A percentile compares a stretch with the other conserved stretches of the same genome.
These are phyloP conservation scores for Pleurotus cornucopiae DNA, from an alignment of 768 basidiomycete genomes.

Conservation along the genomic window DNA sequence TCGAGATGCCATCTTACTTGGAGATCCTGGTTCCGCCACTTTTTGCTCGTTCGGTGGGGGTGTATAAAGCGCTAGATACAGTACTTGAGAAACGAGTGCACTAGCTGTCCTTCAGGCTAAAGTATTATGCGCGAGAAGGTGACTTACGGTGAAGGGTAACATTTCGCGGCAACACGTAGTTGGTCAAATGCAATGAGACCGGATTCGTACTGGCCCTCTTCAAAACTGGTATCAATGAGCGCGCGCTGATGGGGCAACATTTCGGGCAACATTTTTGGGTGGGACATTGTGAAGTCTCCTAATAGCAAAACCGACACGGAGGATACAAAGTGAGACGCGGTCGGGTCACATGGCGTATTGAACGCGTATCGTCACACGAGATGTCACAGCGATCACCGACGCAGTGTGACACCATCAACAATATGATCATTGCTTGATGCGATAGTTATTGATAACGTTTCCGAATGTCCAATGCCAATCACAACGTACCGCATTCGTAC, in stretches of 20 bases:
- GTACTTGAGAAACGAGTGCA: conserved; percentile 59
- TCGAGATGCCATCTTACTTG: conserved; percentile 42
- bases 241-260: conserved; percentile 45
- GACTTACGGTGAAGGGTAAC: conserved; percentile 57
- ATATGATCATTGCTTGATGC: neutral
- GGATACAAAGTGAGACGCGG: neutral
- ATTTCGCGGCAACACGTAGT: conserved; percentile 42
- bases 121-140: neutral
- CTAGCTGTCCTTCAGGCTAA: conserved; percentile 25
- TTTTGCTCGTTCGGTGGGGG: conserved; percentile 23
- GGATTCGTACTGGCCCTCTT: conserved; percentile 72
- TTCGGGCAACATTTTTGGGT: conserved; percentile 30
- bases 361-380: conserved; percentile 4
- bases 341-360: neutral
- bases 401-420: neutral
- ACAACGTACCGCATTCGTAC: neutral
- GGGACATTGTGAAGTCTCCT: neutral
- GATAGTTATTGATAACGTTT: conserved; percentile 1
- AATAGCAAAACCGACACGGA: neutral
- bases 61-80: conserved; percentile 70
- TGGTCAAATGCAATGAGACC: conserved; percentile 62
- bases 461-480: neutral
- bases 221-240: conserved; percentile 69
- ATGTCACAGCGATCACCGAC: neutral
- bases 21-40: conserved; percentile 34